A percentile compares a stretch with the other conserved stretches of the same genome.
These are phyloP conservation scores for Mycena galericulata DNA, from an alignment of 768 basidiomycete genomes.

Conservation along the genomic window DNA sequence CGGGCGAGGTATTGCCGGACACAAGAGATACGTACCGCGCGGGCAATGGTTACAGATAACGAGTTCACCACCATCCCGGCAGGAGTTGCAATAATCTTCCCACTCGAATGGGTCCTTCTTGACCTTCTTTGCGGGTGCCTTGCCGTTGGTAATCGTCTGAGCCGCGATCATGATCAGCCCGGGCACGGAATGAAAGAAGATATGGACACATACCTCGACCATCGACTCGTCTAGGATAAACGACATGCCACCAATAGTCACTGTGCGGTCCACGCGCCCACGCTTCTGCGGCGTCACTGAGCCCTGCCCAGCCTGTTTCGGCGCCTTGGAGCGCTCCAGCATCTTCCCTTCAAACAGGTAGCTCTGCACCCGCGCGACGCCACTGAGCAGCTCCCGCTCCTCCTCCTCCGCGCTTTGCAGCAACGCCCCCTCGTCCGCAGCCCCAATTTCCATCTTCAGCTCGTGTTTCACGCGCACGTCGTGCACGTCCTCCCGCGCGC, in stretches of 20 bases:
- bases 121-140: constrained; percentile 41
- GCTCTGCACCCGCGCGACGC: constrained; percentile 69
- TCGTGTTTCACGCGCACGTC: constrained; percentile 61
- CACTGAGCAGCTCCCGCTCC: constrained; percentile 61
- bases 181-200: not conserved
- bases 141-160: constrained; percentile 17
- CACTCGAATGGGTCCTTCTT: constrained; percentile 54
- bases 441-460: constrained; percentile 33
- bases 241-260: constrained; percentile 46
- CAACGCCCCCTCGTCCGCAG: constrained; percentile 38
- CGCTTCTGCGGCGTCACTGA: constrained; percentile 58
- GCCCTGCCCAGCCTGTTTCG: constrained; percentile 57
- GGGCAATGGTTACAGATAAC: constrained; percentile 63
- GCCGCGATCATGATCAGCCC: constrained; percentile 21
- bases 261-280: constrained; percentile 52
- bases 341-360: constrained; percentile 69
- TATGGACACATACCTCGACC: constrained; percentile 28
- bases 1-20: not conserved
- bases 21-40: constrained; percentile 53
- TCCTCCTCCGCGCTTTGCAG: constrained; percentile 64
- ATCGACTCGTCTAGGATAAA: constrained; percentile 42
- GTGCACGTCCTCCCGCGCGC: constrained; percentile 53
- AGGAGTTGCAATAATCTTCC: constrained; percentile 71
- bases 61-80: constrained; percentile 70
- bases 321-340: constrained; percentile 48